Conservation (phyloP, 139 green algal species). For the Chlamydomonas sphaeroides region DNA sequence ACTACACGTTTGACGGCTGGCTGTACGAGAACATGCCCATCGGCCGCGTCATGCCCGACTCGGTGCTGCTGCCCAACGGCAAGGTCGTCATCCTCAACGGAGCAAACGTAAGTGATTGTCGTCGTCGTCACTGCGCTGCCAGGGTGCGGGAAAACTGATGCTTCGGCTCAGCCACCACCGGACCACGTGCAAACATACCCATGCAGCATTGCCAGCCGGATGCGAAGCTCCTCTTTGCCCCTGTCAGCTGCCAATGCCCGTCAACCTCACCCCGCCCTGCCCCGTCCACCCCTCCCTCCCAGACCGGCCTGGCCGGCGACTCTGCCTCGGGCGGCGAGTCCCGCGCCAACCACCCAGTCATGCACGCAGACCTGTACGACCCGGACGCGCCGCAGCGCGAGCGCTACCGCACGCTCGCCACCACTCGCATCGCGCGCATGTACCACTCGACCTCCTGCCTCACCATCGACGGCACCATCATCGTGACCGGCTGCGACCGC, state of each 20-base stretch:
- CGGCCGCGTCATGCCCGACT: constrained; percentile 43
- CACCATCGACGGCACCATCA: constrained; percentile 44
- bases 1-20: constrained; percentile 34
- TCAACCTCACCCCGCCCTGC: too few relatives aligned
- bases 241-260: too few relatives aligned
- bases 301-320: constrained; percentile 41
- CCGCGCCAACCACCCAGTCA: constrained; percentile 25
- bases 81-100: constrained; percentile 49
- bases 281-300: too few relatives aligned
- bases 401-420: not conserved
- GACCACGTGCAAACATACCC: too few relatives aligned
- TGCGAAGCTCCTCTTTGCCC: too few relatives aligned
- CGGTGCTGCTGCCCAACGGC: constrained; percentile 41
- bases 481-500: constrained; percentile 47
- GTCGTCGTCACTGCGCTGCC: too few relatives aligned
- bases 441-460: constrained; percentile 45
- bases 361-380: constrained; percentile 39
- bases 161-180: too few relatives aligned
- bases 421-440: constrained; percentile 14
- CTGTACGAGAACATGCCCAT: constrained; percentile 15
- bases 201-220: too few relatives aligned
- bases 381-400: not conserved
- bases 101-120: constrained; percentile 38
- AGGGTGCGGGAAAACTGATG: too few relatives aligned
- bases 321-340: constrained; percentile 25